Base-by-base conservation (phyloP, 495 filamentous ascomycete genomes). In the Xylaria bambusicola region DNA sequence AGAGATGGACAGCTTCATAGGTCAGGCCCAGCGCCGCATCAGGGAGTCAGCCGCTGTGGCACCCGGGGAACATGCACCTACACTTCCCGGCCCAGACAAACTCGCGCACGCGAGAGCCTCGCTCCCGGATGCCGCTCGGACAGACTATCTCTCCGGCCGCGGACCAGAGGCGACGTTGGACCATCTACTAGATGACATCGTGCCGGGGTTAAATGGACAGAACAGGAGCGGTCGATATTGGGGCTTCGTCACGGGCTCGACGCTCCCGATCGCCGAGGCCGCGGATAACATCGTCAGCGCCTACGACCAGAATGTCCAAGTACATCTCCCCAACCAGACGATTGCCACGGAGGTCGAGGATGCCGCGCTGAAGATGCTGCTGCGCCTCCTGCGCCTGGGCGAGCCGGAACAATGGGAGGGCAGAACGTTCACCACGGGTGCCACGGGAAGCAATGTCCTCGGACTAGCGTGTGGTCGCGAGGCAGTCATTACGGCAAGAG, bases 171-270 rank as follows among this genome's bases (percentile, higher is more conserved):
- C 59, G 17, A 70, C 74, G 1, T 49, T 77, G 13, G 35, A 58
- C 6, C 75, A 81, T 66, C 65, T 93, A 18, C 52, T 82, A n/a
- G 41, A 75, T 21, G 78, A 85, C 60, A 79, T 93, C 55, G 80
- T 86, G 18, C 88, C 90, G 0, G 86, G 79, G 4, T 81, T 93
- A 55, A 88, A 87, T 61, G 76, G 71, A 17, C 82, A 73, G 82
- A 81, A 71, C 74, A 86, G 64, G 81, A 84, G 63, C 69, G 79
- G 80, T 1, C 72, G 71, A 59, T 98, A 96, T 77, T 94, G 89
- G 72, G 93, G 91, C 23, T 96, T 97, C 66, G 86, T 98, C 6
- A 95, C 88, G 0, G 93, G 93, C 18, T 89, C 90, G 15, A 74
- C 77, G 29, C 91, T 91, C 2, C 90, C 92, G 0, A 84, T 91